Percentiles rank a stretch among this genome's conserved stretches.
Conservation (phyloP, 495 filamentous ascomycete species). For the Rostrohypoxylon terebratum region DNA sequence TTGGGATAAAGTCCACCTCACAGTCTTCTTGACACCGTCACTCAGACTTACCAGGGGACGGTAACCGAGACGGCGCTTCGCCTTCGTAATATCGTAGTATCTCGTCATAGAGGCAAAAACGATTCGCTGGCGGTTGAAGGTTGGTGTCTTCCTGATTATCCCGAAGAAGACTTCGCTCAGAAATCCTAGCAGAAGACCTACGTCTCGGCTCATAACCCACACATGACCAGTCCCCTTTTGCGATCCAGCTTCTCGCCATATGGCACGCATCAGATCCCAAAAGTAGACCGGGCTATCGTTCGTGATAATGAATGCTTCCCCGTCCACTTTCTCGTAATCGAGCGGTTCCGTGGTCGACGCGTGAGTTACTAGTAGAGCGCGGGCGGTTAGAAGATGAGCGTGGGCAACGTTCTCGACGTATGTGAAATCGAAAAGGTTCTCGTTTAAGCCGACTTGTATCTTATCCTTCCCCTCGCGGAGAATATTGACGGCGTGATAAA, state of each 20-base stretch:
- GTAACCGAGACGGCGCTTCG: conserved; percentile 81
- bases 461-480: conserved; percentile 72
- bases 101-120: conserved; percentile 84
- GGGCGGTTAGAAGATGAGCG: conserved; percentile 77
- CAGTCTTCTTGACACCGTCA: conserved; percentile 77
- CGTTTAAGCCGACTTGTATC: conserved; percentile 88
- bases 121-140: conserved; percentile 78
- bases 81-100: conserved; percentile 89
- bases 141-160: conserved; percentile 77
- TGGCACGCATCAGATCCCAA: conserved; percentile 87
- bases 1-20: conserved; percentile 72
- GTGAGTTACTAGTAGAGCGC: conserved; percentile 74
- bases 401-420: conserved; percentile 84
- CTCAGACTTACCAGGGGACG: conserved; percentile 76
- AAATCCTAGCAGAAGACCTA: conserved; percentile 73
- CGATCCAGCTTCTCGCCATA: conserved; percentile 81
- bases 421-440: conserved; percentile 89
- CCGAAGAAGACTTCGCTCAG: conserved; percentile 76
- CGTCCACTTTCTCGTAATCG: conserved; percentile 84
- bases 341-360: conserved; percentile 68
- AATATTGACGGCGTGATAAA: conserved; percentile 73
- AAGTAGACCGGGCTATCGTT: conserved; percentile 94
- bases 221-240: conserved; percentile 72
- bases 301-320: conserved; percentile 95
- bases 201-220: conserved; percentile 72